These are phyloP conservation scores for Yamadazyma oceani DNA, from an alignment of 1,139 yeast species.

Conservation along the genomic window DNA sequence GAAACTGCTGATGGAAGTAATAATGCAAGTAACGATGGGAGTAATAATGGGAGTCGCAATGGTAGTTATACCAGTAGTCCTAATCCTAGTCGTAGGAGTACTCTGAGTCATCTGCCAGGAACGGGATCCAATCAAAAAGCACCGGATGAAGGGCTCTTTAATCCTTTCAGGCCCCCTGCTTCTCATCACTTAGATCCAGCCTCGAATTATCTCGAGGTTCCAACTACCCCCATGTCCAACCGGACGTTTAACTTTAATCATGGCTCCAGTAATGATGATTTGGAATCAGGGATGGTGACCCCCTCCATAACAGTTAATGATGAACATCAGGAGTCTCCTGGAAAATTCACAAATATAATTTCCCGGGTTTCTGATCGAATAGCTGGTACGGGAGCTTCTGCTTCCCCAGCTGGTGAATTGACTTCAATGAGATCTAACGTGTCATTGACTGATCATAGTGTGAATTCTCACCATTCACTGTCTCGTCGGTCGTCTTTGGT, in stretches of 20 bases:
- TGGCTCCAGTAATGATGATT: slow-evolving; percentile 5
- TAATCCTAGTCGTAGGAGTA: too few relatives aligned
- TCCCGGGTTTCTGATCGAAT: slow-evolving; percentile 43
- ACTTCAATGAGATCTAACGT: neutral
- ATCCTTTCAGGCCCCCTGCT: neutral
- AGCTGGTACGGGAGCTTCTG: slow-evolving; percentile 35
- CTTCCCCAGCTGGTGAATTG: slow-evolving; percentile 8
- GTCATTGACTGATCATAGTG: neutral
- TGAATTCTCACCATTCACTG: neutral
- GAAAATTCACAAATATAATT: slow-evolving; percentile 24
- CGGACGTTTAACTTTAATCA: slow-evolving; percentile 5
- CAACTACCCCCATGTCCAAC: slow-evolving; percentile 11
- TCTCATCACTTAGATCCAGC: slow-evolving; percentile 5
- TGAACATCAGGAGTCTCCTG: slow-evolving; percentile 15
- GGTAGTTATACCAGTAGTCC: too few relatives aligned
- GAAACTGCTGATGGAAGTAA: too few relatives aligned
- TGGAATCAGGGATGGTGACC: slow-evolving; percentile 14
- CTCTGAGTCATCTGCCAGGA: too few relatives aligned
- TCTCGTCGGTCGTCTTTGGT: slow-evolving; percentile 1
- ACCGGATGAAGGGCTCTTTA: too few relatives aligned
- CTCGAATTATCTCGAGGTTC: slow-evolving; percentile 6
- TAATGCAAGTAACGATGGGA: too few relatives aligned
- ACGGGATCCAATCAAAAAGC: slow-evolving; percentile 1
- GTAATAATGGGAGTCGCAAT: neutral
- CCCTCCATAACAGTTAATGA: slow-evolving; percentile 12